Conservation (phyloP, 148 eudicot species). For the Rhododendron mucronatum region DNA sequence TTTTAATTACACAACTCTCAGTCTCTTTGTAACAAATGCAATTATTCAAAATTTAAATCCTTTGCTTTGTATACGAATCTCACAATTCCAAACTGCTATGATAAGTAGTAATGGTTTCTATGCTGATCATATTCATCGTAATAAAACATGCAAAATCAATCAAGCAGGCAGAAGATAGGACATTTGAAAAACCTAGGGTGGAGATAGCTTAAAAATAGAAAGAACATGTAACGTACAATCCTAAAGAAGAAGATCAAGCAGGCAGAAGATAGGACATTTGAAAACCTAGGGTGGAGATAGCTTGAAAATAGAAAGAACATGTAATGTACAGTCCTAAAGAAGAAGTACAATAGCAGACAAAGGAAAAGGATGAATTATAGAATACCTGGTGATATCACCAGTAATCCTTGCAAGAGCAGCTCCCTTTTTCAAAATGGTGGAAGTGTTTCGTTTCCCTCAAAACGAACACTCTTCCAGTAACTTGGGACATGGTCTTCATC, state of each 20-base stretch:
- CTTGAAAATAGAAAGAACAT: not conserved
- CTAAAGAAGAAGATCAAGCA: not conserved
- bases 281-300: not conserved
- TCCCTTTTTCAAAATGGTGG: conserved; percentile 27
- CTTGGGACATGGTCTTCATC: conserved; percentile 29
- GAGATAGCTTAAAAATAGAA: not conserved
- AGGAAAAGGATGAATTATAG: not conserved
- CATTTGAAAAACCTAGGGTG: not conserved
- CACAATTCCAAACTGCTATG: not conserved
- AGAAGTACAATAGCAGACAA: not conserved
- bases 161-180: not conserved
- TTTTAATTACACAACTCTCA: not conserved
- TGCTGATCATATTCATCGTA: not conserved
- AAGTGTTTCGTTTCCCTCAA: conserved; percentile 35
- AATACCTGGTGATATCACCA: conserved; percentile 7
- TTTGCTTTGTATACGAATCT: not conserved
- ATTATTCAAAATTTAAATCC: not conserved
- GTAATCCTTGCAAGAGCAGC: conserved; percentile 35
- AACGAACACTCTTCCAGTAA: conserved; percentile 22
- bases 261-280: not conserved
- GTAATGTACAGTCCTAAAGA: not conserved
- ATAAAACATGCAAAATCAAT: not conserved
- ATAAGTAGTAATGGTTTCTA: not conserved
- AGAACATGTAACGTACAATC: not conserved
- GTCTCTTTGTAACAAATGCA: not conserved